A percentile compares a stretch with the other conserved stretches of the same genome.
Conservation (phyloP, 768 basidiomycete genomes). For the Boletus pseudo-olivaceus region DNA sequence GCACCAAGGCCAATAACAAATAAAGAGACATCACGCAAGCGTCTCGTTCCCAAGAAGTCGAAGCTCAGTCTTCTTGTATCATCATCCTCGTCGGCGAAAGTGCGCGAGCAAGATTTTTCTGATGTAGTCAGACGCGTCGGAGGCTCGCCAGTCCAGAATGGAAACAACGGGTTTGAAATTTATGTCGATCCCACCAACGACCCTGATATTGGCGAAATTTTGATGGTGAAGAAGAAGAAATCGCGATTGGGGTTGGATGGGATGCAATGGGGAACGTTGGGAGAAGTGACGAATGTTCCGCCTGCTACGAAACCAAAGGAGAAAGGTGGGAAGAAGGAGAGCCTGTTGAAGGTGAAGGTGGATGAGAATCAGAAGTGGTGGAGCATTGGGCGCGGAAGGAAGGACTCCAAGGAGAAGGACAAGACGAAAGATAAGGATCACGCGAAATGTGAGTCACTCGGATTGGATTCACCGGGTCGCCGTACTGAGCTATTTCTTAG, state of each 20-base stretch:
- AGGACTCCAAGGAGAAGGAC: slow-evolving; percentile 66
- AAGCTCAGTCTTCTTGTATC: slow-evolving; percentile 50
- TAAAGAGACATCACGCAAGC: slow-evolving; percentile 34
- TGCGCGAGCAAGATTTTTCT: slow-evolving; percentile 47
- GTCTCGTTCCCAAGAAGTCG: slow-evolving; percentile 71
- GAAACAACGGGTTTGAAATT: slow-evolving; percentile 63
- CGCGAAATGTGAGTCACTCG: slow-evolving; percentile 27
- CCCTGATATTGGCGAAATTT: slow-evolving; percentile 63
- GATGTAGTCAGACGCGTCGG: slow-evolving; percentile 57
- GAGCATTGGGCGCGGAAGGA: slow-evolving; percentile 73
- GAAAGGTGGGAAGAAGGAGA: slow-evolving; percentile 35
- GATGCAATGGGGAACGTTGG: slow-evolving; percentile 51
- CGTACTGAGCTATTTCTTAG: slow-evolving; percentile 27
- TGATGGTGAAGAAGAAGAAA: slow-evolving; percentile 78
- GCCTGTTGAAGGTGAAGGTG: slow-evolving; percentile 37
- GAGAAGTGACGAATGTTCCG: slow-evolving; percentile 59
- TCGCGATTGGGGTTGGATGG: slow-evolving; percentile 58
- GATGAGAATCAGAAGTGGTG: slow-evolving; percentile 71
- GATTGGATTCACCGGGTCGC: not conserved
- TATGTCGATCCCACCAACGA: slow-evolving; percentile 63
- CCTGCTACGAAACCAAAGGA: slow-evolving; percentile 28
- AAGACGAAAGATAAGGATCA: slow-evolving; percentile 38
- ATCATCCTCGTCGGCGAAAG: slow-evolving; percentile 26
- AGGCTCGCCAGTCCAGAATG: slow-evolving; percentile 14
- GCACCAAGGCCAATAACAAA: slow-evolving; percentile 27